phyloP scores from a whole-genome alignment of 179 eudicot genomes.

The Gypsophila paniculata region DNA sequence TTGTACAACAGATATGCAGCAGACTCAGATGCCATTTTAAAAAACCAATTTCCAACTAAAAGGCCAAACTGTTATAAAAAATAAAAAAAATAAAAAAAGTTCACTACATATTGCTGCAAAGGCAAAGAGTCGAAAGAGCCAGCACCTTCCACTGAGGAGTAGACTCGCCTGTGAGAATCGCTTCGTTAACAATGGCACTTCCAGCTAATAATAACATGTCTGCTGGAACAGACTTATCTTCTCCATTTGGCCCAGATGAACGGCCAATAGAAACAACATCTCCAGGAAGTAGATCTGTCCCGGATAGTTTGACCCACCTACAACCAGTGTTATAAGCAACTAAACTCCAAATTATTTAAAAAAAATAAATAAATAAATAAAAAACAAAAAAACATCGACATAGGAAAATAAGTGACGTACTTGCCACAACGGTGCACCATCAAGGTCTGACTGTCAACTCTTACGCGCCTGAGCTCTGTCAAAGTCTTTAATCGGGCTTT shows the following conservation, averaged over 20 bases:
- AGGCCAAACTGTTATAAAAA: background rate
- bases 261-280: conserved; percentile 98
- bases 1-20: no score
- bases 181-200: conserved; percentile 94
- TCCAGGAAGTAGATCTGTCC: conserved; percentile 94
- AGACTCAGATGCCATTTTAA: background rate
- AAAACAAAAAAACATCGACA: no score
- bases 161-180: conserved; percentile 96
- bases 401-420: conserved; percentile 42
- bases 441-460: conserved; percentile 81
- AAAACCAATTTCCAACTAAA: background rate
- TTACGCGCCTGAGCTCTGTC: conserved; percentile 92
- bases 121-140: conserved; percentile 21
- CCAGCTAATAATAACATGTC: conserved; percentile 95
- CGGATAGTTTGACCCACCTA: conserved; percentile 89
- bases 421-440: conserved; percentile 96
- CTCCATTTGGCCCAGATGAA: conserved; percentile 71
- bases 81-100: background rate
- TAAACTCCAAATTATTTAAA: conserved; percentile 12
- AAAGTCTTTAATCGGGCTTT: conserved; percentile 92
- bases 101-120: background rate
- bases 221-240: conserved; percentile 92
- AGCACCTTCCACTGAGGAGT: conserved; percentile 99
- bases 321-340: conserved; percentile 25
- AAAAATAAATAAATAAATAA: conserved; percentile 4